Evolutionary conservation across 768 basidiomycete species (phyloP), one percentile per base, ranked within the genome.

Genomic region (Mycena filopes): DNA sequence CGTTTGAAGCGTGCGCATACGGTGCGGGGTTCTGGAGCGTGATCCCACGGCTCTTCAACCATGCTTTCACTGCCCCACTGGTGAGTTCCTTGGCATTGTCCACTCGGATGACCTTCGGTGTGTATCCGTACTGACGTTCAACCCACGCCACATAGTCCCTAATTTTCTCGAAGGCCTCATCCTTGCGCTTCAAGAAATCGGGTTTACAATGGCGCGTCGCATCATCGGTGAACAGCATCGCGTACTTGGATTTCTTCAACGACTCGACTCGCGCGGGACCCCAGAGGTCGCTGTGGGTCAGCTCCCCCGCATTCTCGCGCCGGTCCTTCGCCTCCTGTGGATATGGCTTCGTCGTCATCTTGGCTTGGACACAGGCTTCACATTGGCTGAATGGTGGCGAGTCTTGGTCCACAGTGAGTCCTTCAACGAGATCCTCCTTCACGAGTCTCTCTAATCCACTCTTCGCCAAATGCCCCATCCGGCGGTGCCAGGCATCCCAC

Each of bases 1-100:
- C 77, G 61, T 82, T 83, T 31, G 82, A 78, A 0, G 75, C 66
- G 0, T 78, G 78, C 9, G 78, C 76, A 33, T 82, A 80, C 2
- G 78, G 81, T 5, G 73, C 74, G 0, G 74, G 78, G 0, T 67
- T 70, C 18, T 82, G 73, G 0, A 79, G 61, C 0, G 70, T 69
- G 8, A 80, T 79, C 0, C 80, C 79, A 1, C 70, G 61, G 0
- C 51, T 6, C 0, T 38, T 59, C 31, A 71, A 71, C 66, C 75
- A 79, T 0, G 46, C 18, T 40, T 66, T 69, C 13, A 78, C 40
- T 2, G 62, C 49, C 0, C 49, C 48, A 29, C 79, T 78, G 0
- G 79, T 41, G 7, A 78, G 72, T 62, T 81, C 78, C 9, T 63
- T 71, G 0, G 77, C 77, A 67, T 77, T 80, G 42, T 81, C 75